Evolutionary conservation across 495 filamentous ascomycete genomes (phyloP).

Genomic region (Talaromyces nanjingensis): DNA sequence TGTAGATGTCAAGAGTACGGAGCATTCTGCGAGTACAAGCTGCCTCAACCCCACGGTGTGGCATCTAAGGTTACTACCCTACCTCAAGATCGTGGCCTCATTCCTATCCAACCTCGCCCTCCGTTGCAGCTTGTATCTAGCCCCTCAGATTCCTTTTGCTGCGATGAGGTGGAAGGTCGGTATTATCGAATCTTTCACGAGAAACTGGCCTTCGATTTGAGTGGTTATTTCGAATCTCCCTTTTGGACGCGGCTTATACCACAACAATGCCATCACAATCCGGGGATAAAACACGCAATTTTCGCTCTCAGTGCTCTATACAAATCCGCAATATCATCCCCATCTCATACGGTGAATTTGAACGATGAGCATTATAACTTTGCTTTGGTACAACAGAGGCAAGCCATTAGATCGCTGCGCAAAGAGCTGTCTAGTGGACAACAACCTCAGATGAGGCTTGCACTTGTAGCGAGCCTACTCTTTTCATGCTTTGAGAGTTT

Average conservation of each 20-base stretch:
- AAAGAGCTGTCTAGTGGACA: not conserved
- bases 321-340: not conserved
- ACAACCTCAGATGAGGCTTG: not conserved
- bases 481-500: constrained; percentile 3
- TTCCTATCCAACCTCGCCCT: constrained; percentile 1
- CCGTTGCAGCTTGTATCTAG: not conserved
- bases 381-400: not conserved
- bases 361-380: not conserved
- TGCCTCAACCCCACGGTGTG: too few relatives aligned
- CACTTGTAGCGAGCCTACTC: not conserved
- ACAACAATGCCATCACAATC: not conserved
- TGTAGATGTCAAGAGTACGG: not conserved
- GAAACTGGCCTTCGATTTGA: not conserved
- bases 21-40: not conserved
- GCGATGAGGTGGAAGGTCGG: not conserved
- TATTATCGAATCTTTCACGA: not conserved
- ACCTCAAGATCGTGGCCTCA: not conserved
- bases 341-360: not conserved
- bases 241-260: not conserved
- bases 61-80: not conserved
- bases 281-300: not conserved
- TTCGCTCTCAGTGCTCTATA: not conserved
- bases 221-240: not conserved
- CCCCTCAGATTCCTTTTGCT: not conserved
- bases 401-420: not conserved